These are phyloP conservation scores for Fusarium papillatum DNA, from an alignment of 2,329 filamentous ascomycete genomes.

Conservation along the genomic window DNA sequence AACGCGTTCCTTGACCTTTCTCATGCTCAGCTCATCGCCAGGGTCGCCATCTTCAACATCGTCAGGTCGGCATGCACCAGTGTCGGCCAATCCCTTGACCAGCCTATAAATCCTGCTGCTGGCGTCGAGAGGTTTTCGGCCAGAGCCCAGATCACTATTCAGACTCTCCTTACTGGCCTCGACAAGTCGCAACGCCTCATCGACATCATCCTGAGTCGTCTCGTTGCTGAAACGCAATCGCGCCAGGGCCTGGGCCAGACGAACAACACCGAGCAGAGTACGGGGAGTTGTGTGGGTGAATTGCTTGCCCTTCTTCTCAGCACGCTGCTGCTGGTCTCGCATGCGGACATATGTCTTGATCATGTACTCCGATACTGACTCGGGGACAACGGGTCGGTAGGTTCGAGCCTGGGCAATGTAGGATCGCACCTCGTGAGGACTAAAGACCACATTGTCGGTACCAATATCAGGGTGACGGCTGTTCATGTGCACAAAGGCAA, in stretches of 20 bases:
- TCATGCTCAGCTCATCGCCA: slow-evolving; percentile 82
- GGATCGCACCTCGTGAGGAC: slow-evolving; percentile 92
- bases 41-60: slow-evolving; percentile 67
- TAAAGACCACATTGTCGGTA: slow-evolving; percentile 79
- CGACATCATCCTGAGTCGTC: slow-evolving; percentile 93
- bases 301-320: slow-evolving; percentile 91
- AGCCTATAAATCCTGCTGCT: slow-evolving; percentile 96
- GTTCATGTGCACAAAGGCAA: slow-evolving; percentile 97
- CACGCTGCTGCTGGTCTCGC: slow-evolving; percentile 90
- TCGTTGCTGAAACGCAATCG: slow-evolving; percentile 89
- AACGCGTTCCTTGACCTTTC: slow-evolving; percentile 90
- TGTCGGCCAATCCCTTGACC: slow-evolving; percentile 88
- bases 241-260: slow-evolving; percentile 93
- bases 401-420: slow-evolving; percentile 95
- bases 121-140: slow-evolving; percentile 79
- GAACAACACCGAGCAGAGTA: slow-evolving; percentile 92
- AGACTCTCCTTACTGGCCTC: slow-evolving; percentile 95
- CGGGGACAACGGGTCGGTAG: slow-evolving; percentile 89
- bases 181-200: slow-evolving; percentile 91
- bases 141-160: slow-evolving; percentile 75
- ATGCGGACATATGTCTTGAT: slow-evolving; percentile 96
- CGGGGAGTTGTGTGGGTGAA: slow-evolving; percentile 95
- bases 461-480: slow-evolving; percentile 87
- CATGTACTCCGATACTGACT: slow-evolving; percentile 93
- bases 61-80: slow-evolving; percentile 86